These are phyloP conservation scores for Achlya hypogyna DNA, from an alignment of 352 stramenopile species.

Conservation along the genomic window DNA sequence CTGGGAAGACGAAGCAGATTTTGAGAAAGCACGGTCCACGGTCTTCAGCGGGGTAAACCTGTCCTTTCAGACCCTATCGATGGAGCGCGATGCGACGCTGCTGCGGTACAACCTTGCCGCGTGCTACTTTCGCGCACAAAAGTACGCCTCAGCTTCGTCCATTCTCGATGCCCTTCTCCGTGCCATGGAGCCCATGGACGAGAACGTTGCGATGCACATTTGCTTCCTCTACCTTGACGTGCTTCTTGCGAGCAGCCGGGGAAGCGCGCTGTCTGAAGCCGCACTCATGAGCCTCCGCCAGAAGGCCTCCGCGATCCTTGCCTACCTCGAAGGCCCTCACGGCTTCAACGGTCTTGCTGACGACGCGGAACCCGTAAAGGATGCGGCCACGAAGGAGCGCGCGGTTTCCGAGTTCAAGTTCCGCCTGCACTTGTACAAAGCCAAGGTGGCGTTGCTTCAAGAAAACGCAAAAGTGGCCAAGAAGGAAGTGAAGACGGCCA, in stretches of 20 bases:
- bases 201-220: constrained; percentile 88
- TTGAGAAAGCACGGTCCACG: background rate
- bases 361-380: constrained; percentile 15
- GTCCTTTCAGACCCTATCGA: constrained; percentile 27
- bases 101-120: constrained; percentile 88
- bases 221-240: constrained; percentile 90
- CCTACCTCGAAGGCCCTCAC: constrained; percentile 87
- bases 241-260: constrained; percentile 81
- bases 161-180: constrained; percentile 82
- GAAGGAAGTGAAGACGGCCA: constrained; percentile 88
- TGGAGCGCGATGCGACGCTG: constrained; percentile 79
- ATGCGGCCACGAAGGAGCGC: constrained; percentile 50
- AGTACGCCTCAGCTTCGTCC: constrained; percentile 79
- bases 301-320: constrained; percentile 78
- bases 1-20: constrained; percentile 13
- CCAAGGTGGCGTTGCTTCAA: constrained; percentile 84
- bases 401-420: constrained; percentile 86
- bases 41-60: constrained; percentile 20
- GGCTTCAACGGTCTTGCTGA: constrained; percentile 71
- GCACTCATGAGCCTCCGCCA: constrained; percentile 58
- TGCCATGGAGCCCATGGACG: constrained; percentile 86
- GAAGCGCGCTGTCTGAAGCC: constrained; percentile 71
- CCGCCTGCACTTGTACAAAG: constrained; percentile 86
- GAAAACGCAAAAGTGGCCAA: constrained; percentile 84
- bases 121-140: constrained; percentile 80